Percentiles rank a stretch among this genome's conserved stretches.
These are phyloP conservation scores for Avena insularis DNA, from an alignment of 176 grass and related monocot genomes.

Conservation along the genomic window DNA sequence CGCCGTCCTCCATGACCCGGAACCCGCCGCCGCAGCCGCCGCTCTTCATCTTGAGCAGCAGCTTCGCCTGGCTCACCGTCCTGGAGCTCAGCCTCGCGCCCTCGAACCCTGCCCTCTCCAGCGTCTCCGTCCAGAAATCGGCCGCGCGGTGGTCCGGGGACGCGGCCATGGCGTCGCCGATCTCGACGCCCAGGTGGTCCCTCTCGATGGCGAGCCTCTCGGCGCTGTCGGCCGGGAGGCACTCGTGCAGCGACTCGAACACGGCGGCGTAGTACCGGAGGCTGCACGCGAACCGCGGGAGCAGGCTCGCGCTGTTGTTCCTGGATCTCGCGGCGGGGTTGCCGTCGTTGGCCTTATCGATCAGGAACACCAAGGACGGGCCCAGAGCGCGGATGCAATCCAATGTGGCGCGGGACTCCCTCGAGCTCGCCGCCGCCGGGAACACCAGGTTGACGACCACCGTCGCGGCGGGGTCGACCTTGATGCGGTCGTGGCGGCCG, in stretches of 20 bases:
- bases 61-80: constrained; percentile 89
- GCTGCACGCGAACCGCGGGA: constrained; percentile 53
- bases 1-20: constrained; percentile 50
- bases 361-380: constrained; percentile 68
- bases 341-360: constrained; percentile 49
- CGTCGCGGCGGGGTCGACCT: constrained; percentile 49
- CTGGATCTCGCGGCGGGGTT: not conserved
- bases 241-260: constrained; percentile 81
- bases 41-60: constrained; percentile 85
- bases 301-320: constrained; percentile 30
- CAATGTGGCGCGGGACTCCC: constrained; percentile 44
- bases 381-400: constrained; percentile 51
- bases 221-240: constrained; percentile 69
- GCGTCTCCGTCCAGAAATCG: constrained; percentile 50
- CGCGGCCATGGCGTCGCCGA: constrained; percentile 44
- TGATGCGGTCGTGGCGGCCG: not conserved
- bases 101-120: constrained; percentile 65
- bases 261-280: constrained; percentile 71
- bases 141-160: not conserved
- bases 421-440: constrained; percentile 43
- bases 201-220: constrained; percentile 81
- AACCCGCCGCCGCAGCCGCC: constrained; percentile 62
- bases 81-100: constrained; percentile 61
- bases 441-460: constrained; percentile 80
- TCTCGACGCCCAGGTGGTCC: constrained; percentile 77